Evolutionary conservation across 2,329 filamentous ascomycete genomes (phyloP).

Genomic region (Mycogone perniciosa): DNA sequence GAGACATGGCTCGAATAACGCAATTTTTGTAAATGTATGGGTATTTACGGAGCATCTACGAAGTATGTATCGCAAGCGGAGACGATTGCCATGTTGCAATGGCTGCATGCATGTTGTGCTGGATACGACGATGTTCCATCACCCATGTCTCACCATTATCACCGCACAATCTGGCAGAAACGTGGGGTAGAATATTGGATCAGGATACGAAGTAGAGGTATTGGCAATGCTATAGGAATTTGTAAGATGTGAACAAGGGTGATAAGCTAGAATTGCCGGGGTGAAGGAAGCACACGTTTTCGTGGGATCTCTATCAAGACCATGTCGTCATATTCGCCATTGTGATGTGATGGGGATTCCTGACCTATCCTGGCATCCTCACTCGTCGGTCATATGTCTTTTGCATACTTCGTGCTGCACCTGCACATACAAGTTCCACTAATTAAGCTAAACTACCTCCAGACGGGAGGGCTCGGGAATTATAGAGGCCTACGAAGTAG

Average conservation of each 20-base stretch:
- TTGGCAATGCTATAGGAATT: too few species aligned
- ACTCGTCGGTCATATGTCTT: neutral
- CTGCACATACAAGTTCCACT: neutral
- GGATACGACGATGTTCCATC: neutral
- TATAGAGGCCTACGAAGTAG: too few species aligned
- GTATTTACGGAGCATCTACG: too few species aligned
- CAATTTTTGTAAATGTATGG: neutral
- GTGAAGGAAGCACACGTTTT: neutral
- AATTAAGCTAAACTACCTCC: neutral
- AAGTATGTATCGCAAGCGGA: neutral
- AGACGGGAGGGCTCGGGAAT: too few species aligned
- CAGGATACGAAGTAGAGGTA: too few species aligned
- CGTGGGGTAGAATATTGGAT: too few species aligned
- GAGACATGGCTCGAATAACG: slow-evolving; percentile 10
- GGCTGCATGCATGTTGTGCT: neutral
- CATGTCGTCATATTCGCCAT: slow-evolving; percentile 10
- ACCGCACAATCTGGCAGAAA: too few species aligned
- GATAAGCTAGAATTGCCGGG: neutral
- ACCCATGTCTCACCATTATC: neutral
- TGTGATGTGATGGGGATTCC: slow-evolving; percentile 7
- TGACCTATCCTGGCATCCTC: neutral
- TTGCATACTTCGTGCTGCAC: too few species aligned
- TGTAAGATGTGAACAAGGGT: too few species aligned
- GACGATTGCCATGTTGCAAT: neutral
- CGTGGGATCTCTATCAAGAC: neutral